Base-by-base conservation (phyloP, 192 early-diverging fungal genomes). In the Coemansia sp. region DNA sequence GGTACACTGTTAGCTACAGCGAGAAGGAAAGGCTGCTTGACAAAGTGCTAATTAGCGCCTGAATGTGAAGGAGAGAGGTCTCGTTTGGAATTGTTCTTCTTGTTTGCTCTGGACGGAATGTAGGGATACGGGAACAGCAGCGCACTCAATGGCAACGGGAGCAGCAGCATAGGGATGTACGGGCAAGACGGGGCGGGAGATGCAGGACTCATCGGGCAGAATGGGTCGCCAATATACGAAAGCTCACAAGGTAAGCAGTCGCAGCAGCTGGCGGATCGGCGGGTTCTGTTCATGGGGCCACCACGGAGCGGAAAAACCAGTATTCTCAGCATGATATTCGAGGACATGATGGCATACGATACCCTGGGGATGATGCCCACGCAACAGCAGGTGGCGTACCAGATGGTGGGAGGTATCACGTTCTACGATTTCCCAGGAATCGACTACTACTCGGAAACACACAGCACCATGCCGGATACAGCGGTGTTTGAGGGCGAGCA, bases 371-470 rank as follows among this genome's bases (percentile, higher is more conserved):
- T 78, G 58, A 57, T 74, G 62, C 72, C 80, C 15, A 78, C 80
- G 19, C 65, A 62, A 62, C 65, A 71, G 68, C 67, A 69, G 19
- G 54, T 47, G 8, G 66, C 52, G 43, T 66, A 83, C 61, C 72
- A 67, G 46, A 63, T 83, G 76, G 19, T 69, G 37, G 60, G 71
- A 10, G 80, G 80, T 4, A 74, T 83, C 41, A 52, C 66, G 56
- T 85, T 97, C 7, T 96, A 92, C 90, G 96, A 99, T 69, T 94
- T 91, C 66, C 97, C 96, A 6, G 96, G 93, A 7, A 88, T 92
- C 49, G 86, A 93, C 74, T 91, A 96, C 76, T 90, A 88, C 66
- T 87, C 90, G 54, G 93, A 95, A 65, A 76, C 83, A 13, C 84
- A 85, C 21, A 90, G 67, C 68, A 69, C 18, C 60, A 58, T 36